Evolutionary conservation across 371 early-diverging fungal genomes (phyloP).

Genomic region (Zychaea mexicana): DNA sequence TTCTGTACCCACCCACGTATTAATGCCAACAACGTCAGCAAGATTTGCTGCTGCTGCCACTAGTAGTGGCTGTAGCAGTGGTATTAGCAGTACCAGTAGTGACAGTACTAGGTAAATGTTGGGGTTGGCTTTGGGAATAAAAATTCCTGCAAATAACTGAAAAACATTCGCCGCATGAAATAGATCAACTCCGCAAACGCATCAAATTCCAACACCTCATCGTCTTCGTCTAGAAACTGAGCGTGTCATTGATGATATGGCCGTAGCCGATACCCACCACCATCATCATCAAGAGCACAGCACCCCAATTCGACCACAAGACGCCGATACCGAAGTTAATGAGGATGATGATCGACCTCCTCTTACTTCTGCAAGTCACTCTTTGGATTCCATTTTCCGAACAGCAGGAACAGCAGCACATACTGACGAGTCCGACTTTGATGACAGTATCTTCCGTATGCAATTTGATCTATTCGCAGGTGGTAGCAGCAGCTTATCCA

Average conservation of each 20-base stretch:
- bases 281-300: slow-evolving; percentile 18
- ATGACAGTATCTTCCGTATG: slow-evolving; percentile 38
- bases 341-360: slow-evolving; percentile 26
- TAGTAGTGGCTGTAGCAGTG: no score
- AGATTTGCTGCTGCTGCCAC: no score
- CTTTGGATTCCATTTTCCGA: slow-evolving; percentile 16
- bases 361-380: neutral
- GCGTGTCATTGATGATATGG: slow-evolving; percentile 19
- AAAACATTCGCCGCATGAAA: neutral
- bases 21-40: neutral
- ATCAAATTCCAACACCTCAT: neutral
- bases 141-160: neutral
- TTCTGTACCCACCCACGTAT: neutral
- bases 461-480: slow-evolving; percentile 41
- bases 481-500: slow-evolving; percentile 33
- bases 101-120: neutral
- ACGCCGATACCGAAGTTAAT: slow-evolving; percentile 29
- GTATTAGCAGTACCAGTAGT: no score
- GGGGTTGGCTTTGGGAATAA: neutral
- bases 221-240: slow-evolving; percentile 13
- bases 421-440: slow-evolving; percentile 9
- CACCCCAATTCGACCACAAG: neutral
- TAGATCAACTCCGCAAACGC: slow-evolving; percentile 2
- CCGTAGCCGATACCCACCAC: slow-evolving; percentile 4
- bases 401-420: neutral